Base-by-base conservation (phyloP, 2,329 filamentous ascomycete species). In the Paracorniculantispora psalliotae region DNA sequence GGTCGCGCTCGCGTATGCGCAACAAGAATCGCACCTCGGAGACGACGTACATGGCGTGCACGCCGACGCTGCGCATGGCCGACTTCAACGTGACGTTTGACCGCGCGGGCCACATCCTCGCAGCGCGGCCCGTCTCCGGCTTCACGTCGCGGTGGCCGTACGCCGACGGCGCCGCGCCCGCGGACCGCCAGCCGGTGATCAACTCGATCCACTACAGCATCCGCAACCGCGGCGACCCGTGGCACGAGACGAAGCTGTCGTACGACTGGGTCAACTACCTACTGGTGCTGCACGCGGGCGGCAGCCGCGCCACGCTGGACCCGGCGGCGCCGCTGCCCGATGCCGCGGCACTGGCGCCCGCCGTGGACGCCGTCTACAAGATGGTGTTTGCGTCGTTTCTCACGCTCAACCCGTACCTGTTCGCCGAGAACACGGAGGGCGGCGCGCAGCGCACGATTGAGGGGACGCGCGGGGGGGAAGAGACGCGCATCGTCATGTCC, bases 401-500 rank as follows among this genome's bases (percentile, higher is more conserved):
- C 0, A 69, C 75, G 1, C 63, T 74, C 0, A 80, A 83, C 28
- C 63, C 68, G 0, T 61, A 74, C 0, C 19, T 83, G 0, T 74
- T 84, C 15, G 63, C 72, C 53, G 62, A 0, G 41, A 55, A 0
- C 8, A 61, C 0, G 19, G 6, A 6, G 30, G 30, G 30, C 30
- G 30, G 6, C 30, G 30, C n/a, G n/a, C n/a, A n/a, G n/a, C n/a
- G 30, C 30, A 12, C 21, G 0, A 17, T 59, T 0, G 12, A n/a
- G 0, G 73, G 67, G 0, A 60, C 58, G 2, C 52, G 63, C 0
- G 55, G 67, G 0, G 64, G 62, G 0, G 57, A 59, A 0, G 72
- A 80, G 21, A 74, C 69, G 0, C 72, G 79, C 0, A 74, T 86
- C 0, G 81, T 85, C 49, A 67, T 85, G 33, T 78, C 79, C 0